Conservation (phyloP, 805 yeast genomes). For the Metschnikowia reukaufii region DNA sequence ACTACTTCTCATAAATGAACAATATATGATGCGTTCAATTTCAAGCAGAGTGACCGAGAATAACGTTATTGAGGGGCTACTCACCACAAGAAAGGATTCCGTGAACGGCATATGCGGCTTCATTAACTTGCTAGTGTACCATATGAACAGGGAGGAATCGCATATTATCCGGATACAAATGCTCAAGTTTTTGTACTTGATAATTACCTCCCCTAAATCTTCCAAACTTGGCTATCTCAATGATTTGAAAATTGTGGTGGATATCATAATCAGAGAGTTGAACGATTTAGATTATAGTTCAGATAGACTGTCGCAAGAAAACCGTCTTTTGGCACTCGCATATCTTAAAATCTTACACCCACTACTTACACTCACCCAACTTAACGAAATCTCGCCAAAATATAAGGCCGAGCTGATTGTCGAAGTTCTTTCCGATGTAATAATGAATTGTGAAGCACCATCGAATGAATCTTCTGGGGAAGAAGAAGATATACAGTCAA, state of each 20-base stretch:
- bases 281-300: constrained; percentile 57
- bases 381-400: constrained; percentile 45
- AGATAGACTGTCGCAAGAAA: constrained; percentile 53
- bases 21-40: constrained; percentile 67
- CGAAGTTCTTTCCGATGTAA: constrained; percentile 51
- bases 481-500: not conserved
- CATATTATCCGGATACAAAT: constrained; percentile 72
- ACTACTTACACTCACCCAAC: constrained; percentile 62
- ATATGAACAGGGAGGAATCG: constrained; percentile 76
- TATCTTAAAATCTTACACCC: constrained; percentile 76
- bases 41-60: constrained; percentile 36
- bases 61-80: constrained; percentile 53
- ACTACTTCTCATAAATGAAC: constrained; percentile 78
- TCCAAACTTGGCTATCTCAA: constrained; percentile 73
- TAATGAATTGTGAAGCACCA: constrained; percentile 25
- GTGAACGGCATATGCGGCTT: constrained; percentile 62
- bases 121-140: constrained; percentile 55
- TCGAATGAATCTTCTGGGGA: not conserved
- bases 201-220: constrained; percentile 66
- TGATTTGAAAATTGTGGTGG: constrained; percentile 80
- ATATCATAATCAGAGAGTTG: constrained; percentile 78
- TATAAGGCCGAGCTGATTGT: constrained; percentile 60
- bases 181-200: constrained; percentile 71
- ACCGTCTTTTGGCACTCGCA: constrained; percentile 45
- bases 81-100: constrained; percentile 8